Evolutionary conservation across 352 stramenopile genomes (phyloP).

Genomic region (Phytopythium litorale): DNA sequence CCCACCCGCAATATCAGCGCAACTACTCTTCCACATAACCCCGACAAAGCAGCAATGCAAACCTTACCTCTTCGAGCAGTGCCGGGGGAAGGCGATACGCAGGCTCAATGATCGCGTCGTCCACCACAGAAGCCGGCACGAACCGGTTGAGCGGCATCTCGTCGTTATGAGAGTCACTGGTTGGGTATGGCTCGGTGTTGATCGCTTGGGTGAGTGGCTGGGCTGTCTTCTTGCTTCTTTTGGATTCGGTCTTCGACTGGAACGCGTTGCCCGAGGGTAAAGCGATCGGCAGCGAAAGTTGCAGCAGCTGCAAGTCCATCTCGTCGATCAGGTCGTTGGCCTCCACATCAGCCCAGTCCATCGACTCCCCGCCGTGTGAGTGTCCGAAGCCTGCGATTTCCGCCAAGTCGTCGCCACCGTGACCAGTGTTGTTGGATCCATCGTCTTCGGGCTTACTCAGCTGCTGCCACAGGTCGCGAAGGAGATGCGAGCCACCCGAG

Average conservation of each 20-base stretch:
- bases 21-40: not conserved
- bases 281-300: constrained; percentile 42
- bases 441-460: constrained; percentile 66
- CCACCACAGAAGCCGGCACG: not conserved
- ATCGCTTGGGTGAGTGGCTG: not conserved
- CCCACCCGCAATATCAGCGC: not conserved
- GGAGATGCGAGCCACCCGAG: constrained; percentile 41
- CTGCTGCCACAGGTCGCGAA: constrained; percentile 78
- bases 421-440: constrained; percentile 10
- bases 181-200: not conserved
- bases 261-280: constrained; percentile 16
- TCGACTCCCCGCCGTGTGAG: not conserved
- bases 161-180: not conserved
- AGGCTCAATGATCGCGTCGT: constrained; percentile 43
- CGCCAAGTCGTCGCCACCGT: constrained; percentile 8
- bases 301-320: constrained; percentile 54
- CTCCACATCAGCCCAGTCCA: constrained; percentile 12
- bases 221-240: constrained; percentile 7
- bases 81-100: constrained; percentile 23
- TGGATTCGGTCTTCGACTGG: not conserved
- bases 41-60: not conserved
- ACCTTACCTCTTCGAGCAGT: constrained; percentile 10
- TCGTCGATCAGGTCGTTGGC: constrained; percentile 30
- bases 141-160: constrained; percentile 6
- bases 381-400: constrained; percentile 1